A percentile compares a stretch with the other conserved stretches of the same genome.
Conservation (phyloP, 2,329 filamentous ascomycete species). For the Trichoderma sp. region DNA sequence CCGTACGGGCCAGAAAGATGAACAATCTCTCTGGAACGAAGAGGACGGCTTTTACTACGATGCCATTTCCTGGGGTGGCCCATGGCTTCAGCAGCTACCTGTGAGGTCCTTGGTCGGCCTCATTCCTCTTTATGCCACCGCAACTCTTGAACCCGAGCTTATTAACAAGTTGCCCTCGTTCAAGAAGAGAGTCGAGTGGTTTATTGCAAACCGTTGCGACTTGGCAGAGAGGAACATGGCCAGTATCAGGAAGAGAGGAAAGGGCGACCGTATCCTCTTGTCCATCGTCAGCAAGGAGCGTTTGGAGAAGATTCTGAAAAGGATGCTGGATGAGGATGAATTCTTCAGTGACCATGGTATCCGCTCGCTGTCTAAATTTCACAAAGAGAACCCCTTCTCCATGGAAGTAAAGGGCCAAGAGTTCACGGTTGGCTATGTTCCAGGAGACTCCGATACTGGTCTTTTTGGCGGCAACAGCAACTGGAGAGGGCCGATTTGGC, state of each 20-base stretch:
- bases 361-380: conserved; percentile 86
- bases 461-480: conserved; percentile 98
- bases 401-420: conserved; percentile 95
- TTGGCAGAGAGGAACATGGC: conserved; percentile 92
- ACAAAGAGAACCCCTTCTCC: conserved; percentile 85
- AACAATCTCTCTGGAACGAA: conserved; percentile 93
- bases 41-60: conserved; percentile 98
- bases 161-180: conserved; percentile 90
- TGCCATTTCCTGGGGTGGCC: conserved; percentile 93
- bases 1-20: conserved; percentile 66
- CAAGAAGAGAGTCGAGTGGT: conserved; percentile 93
- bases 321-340: conserved; percentile 93
- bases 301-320: conserved; percentile 82
- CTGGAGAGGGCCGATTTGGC: conserved; percentile 94
- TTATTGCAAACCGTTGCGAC: conserved; percentile 83
- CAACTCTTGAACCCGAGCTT: conserved; percentile 90
- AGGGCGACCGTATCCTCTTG: conserved; percentile 83
- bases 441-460: conserved; percentile 94
- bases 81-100: conserved; percentile 89
- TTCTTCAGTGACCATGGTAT: conserved; percentile 91
- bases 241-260: conserved; percentile 86
- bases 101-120: conserved; percentile 90
- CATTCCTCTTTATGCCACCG: conserved; percentile 88
- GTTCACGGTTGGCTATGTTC: conserved; percentile 85
- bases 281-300: conserved; percentile 92